Percentiles rank a stretch among this genome's conserved stretches.
These are phyloP conservation scores for Hericium coralloides DNA, from an alignment of 768 basidiomycete genomes.

Conservation along the genomic window DNA sequence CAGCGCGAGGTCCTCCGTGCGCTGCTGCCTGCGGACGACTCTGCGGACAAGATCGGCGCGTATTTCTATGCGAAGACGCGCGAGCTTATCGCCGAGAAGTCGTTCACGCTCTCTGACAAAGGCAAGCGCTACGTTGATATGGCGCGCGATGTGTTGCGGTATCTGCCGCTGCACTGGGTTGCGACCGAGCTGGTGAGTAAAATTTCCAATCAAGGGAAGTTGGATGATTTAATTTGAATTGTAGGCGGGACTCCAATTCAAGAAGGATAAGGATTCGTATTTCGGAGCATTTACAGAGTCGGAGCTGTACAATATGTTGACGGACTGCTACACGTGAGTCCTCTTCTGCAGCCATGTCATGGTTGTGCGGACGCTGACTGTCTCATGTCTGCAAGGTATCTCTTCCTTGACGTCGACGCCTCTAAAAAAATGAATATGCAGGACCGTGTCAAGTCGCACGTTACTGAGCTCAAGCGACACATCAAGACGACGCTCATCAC, in stretches of 20 bases:
- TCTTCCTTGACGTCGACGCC: slow-evolving; percentile 67
- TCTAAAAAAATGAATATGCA: slow-evolving; percentile 48
- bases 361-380: not conserved
- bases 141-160: slow-evolving; percentile 57
- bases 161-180: slow-evolving; percentile 61
- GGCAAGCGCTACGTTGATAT: slow-evolving; percentile 51
- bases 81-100: slow-evolving; percentile 43
- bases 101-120: slow-evolving; percentile 49
- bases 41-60: slow-evolving; percentile 38
- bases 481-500: slow-evolving; percentile 46
- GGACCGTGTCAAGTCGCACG: slow-evolving; percentile 39
- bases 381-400: slow-evolving; percentile 36
- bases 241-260: slow-evolving; percentile 68
- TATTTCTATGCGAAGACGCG: slow-evolving; percentile 63
- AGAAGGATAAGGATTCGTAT: slow-evolving; percentile 38
- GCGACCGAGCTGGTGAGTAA: slow-evolving; percentile 56
- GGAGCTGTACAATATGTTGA: slow-evolving; percentile 54
- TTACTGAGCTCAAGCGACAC: slow-evolving; percentile 42
- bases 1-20: slow-evolving; percentile 38
- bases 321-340: slow-evolving; percentile 63
- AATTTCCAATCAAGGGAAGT: not conserved
- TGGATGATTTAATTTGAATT: not conserved
- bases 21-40: slow-evolving; percentile 38
- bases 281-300: slow-evolving; percentile 52
- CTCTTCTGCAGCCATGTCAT: not conserved